A percentile compares a stretch with the other conserved stretches of the same genome.
These are phyloP conservation scores for Metschnikowia peoriensis DNA, from an alignment of 805 yeast genomes.

Conservation along the genomic window DNA sequence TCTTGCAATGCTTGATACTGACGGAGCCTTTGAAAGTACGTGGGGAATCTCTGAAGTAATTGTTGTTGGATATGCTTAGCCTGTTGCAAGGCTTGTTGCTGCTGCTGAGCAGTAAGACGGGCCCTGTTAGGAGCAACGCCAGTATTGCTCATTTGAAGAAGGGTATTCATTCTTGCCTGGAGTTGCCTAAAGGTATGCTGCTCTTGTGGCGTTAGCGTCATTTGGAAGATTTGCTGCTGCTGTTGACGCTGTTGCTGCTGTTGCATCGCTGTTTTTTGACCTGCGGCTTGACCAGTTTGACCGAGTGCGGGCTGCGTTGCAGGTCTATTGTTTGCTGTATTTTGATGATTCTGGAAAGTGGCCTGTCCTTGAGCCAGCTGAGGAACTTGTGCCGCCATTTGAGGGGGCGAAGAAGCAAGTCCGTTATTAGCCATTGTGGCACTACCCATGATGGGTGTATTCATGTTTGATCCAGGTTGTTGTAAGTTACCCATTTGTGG, in stretches of 20 bases:
- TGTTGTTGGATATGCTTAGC: conserved; percentile 39
- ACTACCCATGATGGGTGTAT: conserved; percentile 16
- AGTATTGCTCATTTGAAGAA: conserved; percentile 41
- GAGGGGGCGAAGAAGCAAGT: conserved; percentile 14
- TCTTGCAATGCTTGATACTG: conserved; percentile 36
- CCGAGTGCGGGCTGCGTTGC: conserved; percentile 14
- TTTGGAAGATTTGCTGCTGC: conserved; percentile 46
- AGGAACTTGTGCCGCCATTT: conserved; percentile 11
- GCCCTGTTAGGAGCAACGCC: conserved; percentile 45
- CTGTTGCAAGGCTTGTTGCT: conserved; percentile 44
- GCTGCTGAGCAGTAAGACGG: conserved; percentile 42
- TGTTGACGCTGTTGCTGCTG: conserved; percentile 25
- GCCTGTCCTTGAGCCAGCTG: conserved; percentile 12
- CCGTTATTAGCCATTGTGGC: conserved; percentile 12
- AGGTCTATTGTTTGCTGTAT: conserved; percentile 11
- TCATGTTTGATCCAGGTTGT: conserved; percentile 13
- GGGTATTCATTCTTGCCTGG: conserved; percentile 39
- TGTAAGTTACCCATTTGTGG: conserved; percentile 14
- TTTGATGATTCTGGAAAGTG: conserved; percentile 3
- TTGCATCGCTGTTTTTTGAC: conserved; percentile 26
- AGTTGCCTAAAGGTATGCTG: conserved; percentile 41
- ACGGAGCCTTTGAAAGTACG: conserved; percentile 37
- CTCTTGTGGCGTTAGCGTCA: conserved; percentile 39
- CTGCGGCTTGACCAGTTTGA: conserved; percentile 5
- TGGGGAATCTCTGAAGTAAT: conserved; percentile 35